These are phyloP conservation scores for Tripterygium wilfordii DNA, from an alignment of 177 flowering plant genomes.

Conservation along the genomic window DNA sequence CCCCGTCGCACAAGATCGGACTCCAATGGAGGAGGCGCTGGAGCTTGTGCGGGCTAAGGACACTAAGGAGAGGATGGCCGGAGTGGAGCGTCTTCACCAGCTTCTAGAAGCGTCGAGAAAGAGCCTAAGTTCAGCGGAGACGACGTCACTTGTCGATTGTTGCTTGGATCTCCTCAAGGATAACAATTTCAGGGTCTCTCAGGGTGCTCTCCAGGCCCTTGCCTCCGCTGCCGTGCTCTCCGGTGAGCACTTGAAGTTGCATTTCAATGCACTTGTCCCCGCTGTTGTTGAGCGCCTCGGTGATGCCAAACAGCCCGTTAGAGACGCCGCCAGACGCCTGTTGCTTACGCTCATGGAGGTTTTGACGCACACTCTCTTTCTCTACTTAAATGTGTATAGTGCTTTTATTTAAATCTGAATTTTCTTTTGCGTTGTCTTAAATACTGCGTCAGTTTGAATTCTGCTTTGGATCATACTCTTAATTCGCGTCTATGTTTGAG, in stretches of 20 bases:
- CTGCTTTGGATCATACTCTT: too few relatives aligned
- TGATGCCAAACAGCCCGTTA: conserved; percentile 88
- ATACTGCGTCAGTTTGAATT: too few relatives aligned
- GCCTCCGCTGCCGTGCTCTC: conserved; percentile 94
- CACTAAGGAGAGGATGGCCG: conserved; percentile 99
- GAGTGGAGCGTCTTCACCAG: conserved; percentile 79
- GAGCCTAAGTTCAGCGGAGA: conserved; percentile 58
- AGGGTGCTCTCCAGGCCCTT: conserved; percentile 81
- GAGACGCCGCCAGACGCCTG: conserved; percentile 86
- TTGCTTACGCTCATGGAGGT: conserved; percentile 98
- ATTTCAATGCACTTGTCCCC: conserved; percentile 89
- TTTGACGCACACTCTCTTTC: too few relatives aligned
- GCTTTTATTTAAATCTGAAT: too few relatives aligned
- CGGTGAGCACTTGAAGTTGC: conserved; percentile 87
- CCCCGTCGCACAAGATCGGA: conserved; percentile 17
- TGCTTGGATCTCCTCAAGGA: conserved; percentile 91
- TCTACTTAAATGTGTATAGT: too few relatives aligned
- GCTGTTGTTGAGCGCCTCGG: conserved; percentile 91
- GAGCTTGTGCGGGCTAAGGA: conserved; percentile 89
- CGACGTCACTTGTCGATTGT: conserved; percentile 71
- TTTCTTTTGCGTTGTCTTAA: too few relatives aligned
- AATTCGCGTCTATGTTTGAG: too few relatives aligned
- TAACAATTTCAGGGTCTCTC: conserved; percentile 85
- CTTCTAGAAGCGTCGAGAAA: conserved; percentile 81
- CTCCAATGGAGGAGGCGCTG: conserved; percentile 90